A percentile compares a stretch with the other conserved stretches of the same genome.
phyloP scores from a whole-genome alignment of 768 basidiomycete genomes.

The Rhodocollybia butyracea region DNA sequence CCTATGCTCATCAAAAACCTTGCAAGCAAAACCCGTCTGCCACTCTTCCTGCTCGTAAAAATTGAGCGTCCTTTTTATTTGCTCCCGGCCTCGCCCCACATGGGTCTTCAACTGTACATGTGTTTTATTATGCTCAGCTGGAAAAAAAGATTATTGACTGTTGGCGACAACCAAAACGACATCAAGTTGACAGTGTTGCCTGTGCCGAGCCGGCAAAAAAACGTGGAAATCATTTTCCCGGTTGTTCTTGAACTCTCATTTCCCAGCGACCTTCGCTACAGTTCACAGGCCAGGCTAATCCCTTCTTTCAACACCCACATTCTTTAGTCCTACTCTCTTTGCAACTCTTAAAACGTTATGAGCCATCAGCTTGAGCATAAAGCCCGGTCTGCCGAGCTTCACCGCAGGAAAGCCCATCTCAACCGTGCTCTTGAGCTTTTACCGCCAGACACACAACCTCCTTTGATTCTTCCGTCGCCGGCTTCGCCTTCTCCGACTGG shows the following conservation, averaged over 20 bases:
- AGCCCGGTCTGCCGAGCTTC: neutral
- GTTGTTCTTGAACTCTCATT: neutral
- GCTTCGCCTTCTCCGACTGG: neutral
- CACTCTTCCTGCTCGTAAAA: too few species aligned
- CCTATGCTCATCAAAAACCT: too few species aligned
- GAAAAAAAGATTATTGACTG: too few species aligned
- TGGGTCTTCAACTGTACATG: too few species aligned
- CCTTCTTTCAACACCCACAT: neutral
- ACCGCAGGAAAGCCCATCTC: slow-evolving; percentile 1
- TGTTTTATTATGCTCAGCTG: too few species aligned
- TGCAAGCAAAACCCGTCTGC: too few species aligned
- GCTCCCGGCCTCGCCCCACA: too few species aligned
- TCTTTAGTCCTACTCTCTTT: slow-evolving; percentile 3
- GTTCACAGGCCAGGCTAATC: neutral
- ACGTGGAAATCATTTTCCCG: too few species aligned
- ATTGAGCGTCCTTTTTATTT: too few species aligned
- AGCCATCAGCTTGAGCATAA: slow-evolving; percentile 1
- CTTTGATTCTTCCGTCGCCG: neutral
- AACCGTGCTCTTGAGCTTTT: neutral
- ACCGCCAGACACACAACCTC: neutral
- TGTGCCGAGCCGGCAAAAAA: too few species aligned
- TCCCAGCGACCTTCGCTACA: neutral
- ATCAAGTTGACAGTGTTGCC: too few species aligned
- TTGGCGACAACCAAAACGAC: too few species aligned
- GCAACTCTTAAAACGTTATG: neutral